Base-by-base conservation (phyloP, 1,139 yeast species). In the Taphrina flavorubra region DNA sequence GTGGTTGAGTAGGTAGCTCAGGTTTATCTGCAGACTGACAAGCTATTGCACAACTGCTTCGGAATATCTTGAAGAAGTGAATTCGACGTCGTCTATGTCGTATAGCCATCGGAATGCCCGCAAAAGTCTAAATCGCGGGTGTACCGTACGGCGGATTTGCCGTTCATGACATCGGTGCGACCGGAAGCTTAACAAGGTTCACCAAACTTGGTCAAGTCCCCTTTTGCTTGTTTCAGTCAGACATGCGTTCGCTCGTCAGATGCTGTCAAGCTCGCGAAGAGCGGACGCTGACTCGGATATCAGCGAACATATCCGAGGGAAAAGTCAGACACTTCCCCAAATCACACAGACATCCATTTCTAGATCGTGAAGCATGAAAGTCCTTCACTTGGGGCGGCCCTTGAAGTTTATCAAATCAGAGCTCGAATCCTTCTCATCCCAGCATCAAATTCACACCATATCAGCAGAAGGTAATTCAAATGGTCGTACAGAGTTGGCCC, bases 341-440 rank as follows among this genome's bases (percentile, higher is more conserved):
- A 25, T 4, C 31, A 25, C 31, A 25, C 31, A 25, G 31, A 25
- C 31, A 25, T 25, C 4, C 31, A 25, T 25, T 4, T 25, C 4
- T 25, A 25, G 42, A 39, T 6, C 6, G 42, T 14, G 8, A 14
- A n/a, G 58, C 25, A 53, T 53, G 58, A 53, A 25, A 36, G 20
- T 53, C n/a, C 58, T 53, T 34, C 58, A 53, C 20, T 16, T 53
- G 8, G 58, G 58, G 25, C 40, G 58, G 58, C 42, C 58, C 11
- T 36, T 36, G 11, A 37, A 16, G 16, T 37, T 14, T n/a, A 18
- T 37, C 34, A 25, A 16, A 6, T 7, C 25, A 37, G 58, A 53
- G n/a, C 42, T 36, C 42, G 58, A 53, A n/a, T 8, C 11, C 2
- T 36, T 53, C 34, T 53, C 42, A 10, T n/a, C 13, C 2, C 40